Percentiles rank a stretch among this genome's conserved stretches.
Conservation (phyloP, 176 grass and related monocot species). For the Oryza longistaminata region DNA sequence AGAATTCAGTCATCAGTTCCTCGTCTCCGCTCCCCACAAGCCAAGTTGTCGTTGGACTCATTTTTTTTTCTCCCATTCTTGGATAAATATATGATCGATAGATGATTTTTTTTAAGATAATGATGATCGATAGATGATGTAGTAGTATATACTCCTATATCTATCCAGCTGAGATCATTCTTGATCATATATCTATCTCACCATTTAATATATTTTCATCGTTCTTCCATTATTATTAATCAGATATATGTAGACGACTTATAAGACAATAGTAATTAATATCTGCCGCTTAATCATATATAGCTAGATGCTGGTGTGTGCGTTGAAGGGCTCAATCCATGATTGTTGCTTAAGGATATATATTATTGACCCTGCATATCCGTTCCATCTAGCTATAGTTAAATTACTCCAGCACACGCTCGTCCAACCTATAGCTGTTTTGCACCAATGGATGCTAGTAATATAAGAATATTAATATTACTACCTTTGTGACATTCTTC, state of each 20-base stretch:
- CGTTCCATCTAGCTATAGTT: too few species aligned
- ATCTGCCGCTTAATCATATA: not conserved
- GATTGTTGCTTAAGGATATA: not conserved
- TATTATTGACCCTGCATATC: not conserved
- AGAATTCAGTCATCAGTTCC: too few species aligned
- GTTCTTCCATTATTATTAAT: too few species aligned
- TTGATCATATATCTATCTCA: not conserved
- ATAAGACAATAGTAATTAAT: not conserved
- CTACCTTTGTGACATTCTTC: not conserved
- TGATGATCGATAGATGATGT: not conserved
- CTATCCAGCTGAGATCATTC: not conserved
- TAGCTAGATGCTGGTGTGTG: not conserved
- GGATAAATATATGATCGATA: not conserved
- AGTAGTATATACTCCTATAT: too few species aligned
- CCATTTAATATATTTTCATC: too few species aligned
- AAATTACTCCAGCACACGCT: not conserved
- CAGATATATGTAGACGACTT: too few species aligned
- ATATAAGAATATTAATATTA: not conserved
- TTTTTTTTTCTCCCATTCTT: not conserved
- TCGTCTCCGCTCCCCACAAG: too few species aligned
- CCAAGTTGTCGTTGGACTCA: too few species aligned
- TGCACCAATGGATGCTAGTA: not conserved
- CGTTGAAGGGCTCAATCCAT: not conserved
- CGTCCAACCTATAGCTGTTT: not conserved
- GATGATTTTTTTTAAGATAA: too few species aligned